Percentiles rank a stretch among this genome's conserved stretches.
phyloP scores from a whole-genome alignment of 1,284 basidiomycete genomes.

The Sanghuangporus sanghuang region DNA sequence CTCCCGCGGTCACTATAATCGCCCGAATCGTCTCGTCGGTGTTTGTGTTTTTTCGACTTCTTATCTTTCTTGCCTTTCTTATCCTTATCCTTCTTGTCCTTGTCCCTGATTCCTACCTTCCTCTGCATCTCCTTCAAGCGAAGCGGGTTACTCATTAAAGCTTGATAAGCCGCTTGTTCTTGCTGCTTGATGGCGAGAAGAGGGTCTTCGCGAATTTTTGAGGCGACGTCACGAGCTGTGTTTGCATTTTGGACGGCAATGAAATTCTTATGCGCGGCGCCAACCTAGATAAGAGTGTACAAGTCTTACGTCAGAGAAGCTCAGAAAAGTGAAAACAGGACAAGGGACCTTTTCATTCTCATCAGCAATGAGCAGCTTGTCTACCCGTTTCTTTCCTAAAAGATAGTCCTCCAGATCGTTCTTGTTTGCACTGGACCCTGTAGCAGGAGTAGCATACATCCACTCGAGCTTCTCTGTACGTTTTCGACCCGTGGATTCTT shows the following conservation, averaged over 20 bases:
- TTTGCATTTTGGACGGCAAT: constrained; percentile 94
- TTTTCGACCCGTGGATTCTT: constrained; percentile 93
- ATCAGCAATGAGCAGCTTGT: constrained; percentile 89
- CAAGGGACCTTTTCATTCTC: constrained; percentile 77
- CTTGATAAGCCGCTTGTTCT: constrained; percentile 90
- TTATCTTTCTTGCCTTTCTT: constrained; percentile 49
- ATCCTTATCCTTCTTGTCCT: constrained; percentile 72
- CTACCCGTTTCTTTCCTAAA: constrained; percentile 97
- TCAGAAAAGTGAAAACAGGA: not conserved
- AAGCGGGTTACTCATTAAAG: constrained; percentile 87
- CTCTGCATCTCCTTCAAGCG: constrained; percentile 80
- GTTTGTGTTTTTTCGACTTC: constrained; percentile 54
- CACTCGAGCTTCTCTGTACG: constrained; percentile 92
- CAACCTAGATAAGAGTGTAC: constrained; percentile 44
- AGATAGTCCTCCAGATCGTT: constrained; percentile 96
- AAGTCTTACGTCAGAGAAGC: not conserved
- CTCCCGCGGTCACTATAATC: constrained; percentile 25
- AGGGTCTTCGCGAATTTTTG: constrained; percentile 96
- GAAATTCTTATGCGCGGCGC: constrained; percentile 82
- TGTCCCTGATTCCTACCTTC: constrained; percentile 67
- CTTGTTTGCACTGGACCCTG: constrained; percentile 74
- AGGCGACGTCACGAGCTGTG: constrained; percentile 79
- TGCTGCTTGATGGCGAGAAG: constrained; percentile 96
- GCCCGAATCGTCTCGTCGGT: constrained; percentile 30
- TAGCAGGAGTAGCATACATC: constrained; percentile 97